Evolutionary conservation across 163 green algal genomes (phyloP).

Genomic region (Chlorella variabilis): DNA sequence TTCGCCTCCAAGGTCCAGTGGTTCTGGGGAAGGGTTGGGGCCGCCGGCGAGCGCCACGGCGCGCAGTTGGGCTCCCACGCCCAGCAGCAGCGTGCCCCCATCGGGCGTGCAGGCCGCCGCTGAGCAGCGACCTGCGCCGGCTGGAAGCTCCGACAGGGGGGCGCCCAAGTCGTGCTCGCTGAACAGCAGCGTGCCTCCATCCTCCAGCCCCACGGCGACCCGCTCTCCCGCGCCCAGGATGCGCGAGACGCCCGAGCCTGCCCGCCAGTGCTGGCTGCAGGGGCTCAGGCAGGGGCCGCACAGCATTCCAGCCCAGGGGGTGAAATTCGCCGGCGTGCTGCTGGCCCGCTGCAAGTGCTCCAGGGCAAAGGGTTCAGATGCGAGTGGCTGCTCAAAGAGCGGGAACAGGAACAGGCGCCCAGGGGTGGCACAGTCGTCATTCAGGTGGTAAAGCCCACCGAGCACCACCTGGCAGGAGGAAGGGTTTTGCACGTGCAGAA

Average conservation of each 20-base stretch:
- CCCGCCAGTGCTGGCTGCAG: not conserved
- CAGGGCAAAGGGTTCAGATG: no score
- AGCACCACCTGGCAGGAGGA: no score
- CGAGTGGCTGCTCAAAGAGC: no score
- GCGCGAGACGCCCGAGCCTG: not conserved
- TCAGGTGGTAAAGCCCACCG: no score
- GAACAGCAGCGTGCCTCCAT: conserved; percentile 6
- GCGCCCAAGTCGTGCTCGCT: not conserved
- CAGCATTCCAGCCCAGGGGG: no score
- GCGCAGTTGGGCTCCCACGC: not conserved
- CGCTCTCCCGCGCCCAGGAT: not conserved
- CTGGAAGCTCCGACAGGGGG: not conserved
- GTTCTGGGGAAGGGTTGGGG: not conserved
- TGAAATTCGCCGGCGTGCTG: no score
- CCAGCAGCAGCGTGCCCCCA: conserved; percentile 15
- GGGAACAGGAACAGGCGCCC: no score
- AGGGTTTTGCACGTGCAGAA: no score
- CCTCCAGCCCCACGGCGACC: not conserved
- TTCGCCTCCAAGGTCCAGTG: not conserved
- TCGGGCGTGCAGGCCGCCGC: not conserved
- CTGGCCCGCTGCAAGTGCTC: no score
- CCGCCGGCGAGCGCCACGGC: not conserved
- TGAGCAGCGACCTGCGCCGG: not conserved
- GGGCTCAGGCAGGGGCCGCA: not conserved
- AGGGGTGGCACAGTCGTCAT: no score